These are phyloP conservation scores for Digitaria exilis DNA, from an alignment of 202 grass and related monocot species.

Conservation along the genomic window DNA sequence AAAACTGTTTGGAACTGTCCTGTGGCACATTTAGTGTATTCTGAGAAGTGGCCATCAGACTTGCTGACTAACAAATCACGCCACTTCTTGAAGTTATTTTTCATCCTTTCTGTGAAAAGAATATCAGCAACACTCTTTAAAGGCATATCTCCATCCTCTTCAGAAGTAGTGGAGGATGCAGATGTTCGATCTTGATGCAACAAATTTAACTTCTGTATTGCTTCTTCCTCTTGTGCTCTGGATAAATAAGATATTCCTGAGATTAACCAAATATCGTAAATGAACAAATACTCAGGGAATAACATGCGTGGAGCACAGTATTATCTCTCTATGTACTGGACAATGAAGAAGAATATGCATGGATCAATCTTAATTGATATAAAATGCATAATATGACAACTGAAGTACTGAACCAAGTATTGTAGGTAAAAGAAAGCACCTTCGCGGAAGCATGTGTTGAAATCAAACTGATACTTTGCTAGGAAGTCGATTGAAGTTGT, in stretches of 20 bases:
- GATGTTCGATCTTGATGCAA: constrained; percentile 35
- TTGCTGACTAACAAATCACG: constrained; percentile 52
- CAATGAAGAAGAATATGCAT: neutral
- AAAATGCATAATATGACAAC: constrained; percentile 26
- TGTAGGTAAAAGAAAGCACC: constrained; percentile 55
- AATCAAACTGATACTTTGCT: constrained; percentile 85
- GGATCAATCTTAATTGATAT: constrained; percentile 19
- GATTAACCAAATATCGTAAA: constrained; percentile 84
- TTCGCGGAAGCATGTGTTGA: constrained; percentile 82
- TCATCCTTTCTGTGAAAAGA: constrained; percentile 82
- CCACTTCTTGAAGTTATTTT: constrained; percentile 72
- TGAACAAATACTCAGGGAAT: constrained; percentile 45
- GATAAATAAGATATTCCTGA: constrained; percentile 99
- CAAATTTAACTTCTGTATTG: constrained; percentile 48
- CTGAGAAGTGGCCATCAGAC: constrained; percentile 38
- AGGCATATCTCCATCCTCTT: constrained; percentile 44
- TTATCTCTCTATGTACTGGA: constrained; percentile 14
- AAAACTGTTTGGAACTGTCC: constrained; percentile 73
- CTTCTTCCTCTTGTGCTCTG: constrained; percentile 87
- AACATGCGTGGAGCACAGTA: constrained; percentile 27
- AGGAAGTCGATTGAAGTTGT: constrained; percentile 87
- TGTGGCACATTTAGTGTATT: constrained; percentile 30
- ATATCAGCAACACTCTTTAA: constrained; percentile 61
- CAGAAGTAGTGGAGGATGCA: constrained; percentile 41
- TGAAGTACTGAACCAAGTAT: constrained; percentile 21